phyloP scores from a whole-genome alignment of 345 rosid species.

The Syzygium aqueum region DNA sequence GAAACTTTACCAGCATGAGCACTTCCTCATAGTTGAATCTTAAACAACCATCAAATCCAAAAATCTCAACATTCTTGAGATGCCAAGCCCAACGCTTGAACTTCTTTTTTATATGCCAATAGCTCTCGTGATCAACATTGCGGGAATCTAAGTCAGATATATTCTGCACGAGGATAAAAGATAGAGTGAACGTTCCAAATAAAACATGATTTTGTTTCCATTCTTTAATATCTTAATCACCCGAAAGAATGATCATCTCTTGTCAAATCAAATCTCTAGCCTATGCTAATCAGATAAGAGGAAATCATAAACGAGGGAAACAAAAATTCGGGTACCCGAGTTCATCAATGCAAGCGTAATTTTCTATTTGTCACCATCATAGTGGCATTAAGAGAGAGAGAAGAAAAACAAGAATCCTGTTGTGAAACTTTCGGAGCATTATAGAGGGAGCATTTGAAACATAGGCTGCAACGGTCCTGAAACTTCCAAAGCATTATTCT shows the following conservation, averaged over 20 bases:
- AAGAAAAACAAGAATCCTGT: not conserved
- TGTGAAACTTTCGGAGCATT: not conserved
- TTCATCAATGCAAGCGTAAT: not conserved
- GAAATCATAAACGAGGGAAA: not conserved
- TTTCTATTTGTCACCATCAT: not conserved
- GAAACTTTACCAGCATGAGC: not conserved
- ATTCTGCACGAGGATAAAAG: not conserved
- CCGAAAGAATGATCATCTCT: no score
- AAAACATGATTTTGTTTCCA: not conserved
- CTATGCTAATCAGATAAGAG: not conserved
- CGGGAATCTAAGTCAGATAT: not conserved
- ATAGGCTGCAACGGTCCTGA: not conserved
- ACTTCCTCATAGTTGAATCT: not conserved
- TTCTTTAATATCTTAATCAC: not conserved
- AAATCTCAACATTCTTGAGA: not conserved
- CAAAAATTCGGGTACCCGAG: not conserved
- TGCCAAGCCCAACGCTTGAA: accelerated
- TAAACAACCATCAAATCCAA: not conserved
- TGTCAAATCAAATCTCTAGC: no score
- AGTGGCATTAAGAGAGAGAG: not conserved
- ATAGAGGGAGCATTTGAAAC: not conserved
- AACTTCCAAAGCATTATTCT: not conserved
- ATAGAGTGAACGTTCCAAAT: not conserved
- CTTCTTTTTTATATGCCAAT: not conserved
- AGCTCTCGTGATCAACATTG: not conserved